Base-by-base conservation (phyloP, 805 yeast species). In the Saccharomycopsis schoenii region DNA sequence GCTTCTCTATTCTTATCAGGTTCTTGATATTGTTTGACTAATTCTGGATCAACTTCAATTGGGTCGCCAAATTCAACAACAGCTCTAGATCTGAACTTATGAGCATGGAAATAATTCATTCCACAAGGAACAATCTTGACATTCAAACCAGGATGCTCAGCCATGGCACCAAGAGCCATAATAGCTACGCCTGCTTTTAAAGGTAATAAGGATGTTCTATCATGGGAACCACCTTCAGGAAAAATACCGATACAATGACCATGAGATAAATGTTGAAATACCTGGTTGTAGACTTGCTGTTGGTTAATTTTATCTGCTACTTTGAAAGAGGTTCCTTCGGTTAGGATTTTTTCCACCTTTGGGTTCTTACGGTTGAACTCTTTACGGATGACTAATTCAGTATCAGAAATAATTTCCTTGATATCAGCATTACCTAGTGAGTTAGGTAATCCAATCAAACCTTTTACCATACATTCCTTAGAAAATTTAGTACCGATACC, bases 171-270 rank as follows among this genome's bases (percentile, higher is more conserved):
- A 19, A 93, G 76, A 0, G 98, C 98, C 98, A 93, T 93, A 60
- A 93, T 87, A 1, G 97, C 97, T 29, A 93, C 97, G 57, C 99
- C 99, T 0, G 97, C 97, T 70, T 93, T 93, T 66, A 93, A 77
- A 0, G 99, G 98, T 52, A 93, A 77, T 66, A 93, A 73, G 64
- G 89, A 93, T 1, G 97, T 84, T 64, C 99, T 79, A 71, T 93
- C 99, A 69, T 93, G 99, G 9, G 97, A 89, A 0, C 99, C 99
- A 62, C 99, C 99, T 75, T 93, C 99, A 2, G 98, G 97, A 74
- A 90, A 93, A 56, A 93, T 88, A 2, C 97, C 97, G 9, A 93
- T 77, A 66, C 96, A 88, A 56, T 89, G 85, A 50, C 89, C 89
- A 25, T 83, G 76, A 51, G 89, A 83, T 64, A 93, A 78, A 69